These are phyloP conservation scores for Boletus sp. DNA, from an alignment of 1,284 basidiomycete genomes.

Conservation along the genomic window DNA sequence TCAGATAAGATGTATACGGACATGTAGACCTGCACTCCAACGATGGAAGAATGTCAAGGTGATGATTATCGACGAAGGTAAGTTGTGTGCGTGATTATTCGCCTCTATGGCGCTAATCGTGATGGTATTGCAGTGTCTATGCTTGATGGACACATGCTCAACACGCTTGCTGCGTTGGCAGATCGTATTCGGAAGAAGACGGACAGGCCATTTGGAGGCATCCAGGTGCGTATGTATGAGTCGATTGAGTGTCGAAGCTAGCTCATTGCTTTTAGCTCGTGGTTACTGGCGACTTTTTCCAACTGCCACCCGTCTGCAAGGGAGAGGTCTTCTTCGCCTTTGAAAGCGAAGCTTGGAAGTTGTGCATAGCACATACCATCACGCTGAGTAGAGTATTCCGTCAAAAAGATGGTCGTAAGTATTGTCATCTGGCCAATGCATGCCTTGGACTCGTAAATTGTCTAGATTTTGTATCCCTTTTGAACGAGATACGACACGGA, in stretches of 20 bases:
- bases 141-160: conserved; percentile 76
- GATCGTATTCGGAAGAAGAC: conserved; percentile 51
- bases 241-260: background rate
- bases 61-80: conserved; percentile 82
- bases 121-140: conserved; percentile 62
- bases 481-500: conserved; percentile 70
- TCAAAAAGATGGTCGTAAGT: conserved; percentile 48
- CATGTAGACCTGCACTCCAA: conserved; percentile 53
- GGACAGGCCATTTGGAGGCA: conserved; percentile 71
- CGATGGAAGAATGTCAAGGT: conserved; percentile 67
- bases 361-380: conserved; percentile 63
- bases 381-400: conserved; percentile 75
- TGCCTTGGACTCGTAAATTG: background rate
- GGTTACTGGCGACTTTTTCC: conserved; percentile 86
- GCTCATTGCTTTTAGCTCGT: conserved; percentile 44
- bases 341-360: conserved; percentile 71
- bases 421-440: background rate
- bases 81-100: background rate
- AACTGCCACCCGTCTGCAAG: conserved; percentile 72
- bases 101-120: background rate
- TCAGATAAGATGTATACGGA: conserved; percentile 50
- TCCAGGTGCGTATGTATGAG: conserved; percentile 50
- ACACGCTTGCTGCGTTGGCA: conserved; percentile 57
- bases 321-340: conserved; percentile 58
- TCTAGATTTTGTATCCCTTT: conserved; percentile 61